Base-by-base conservation (phyloP, 345 rosid genomes). In the Punica granatum region DNA sequence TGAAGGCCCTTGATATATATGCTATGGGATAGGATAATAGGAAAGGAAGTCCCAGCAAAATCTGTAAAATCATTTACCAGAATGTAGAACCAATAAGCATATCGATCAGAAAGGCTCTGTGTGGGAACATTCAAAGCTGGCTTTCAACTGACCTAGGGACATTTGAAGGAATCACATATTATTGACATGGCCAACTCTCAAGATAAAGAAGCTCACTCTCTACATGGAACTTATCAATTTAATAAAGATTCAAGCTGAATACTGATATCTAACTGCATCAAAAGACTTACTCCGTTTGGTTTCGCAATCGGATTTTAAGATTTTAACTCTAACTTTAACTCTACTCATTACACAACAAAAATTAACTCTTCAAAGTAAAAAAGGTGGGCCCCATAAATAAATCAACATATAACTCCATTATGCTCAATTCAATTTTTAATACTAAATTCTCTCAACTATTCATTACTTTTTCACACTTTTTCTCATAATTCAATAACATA, bases 11-110 rank as follows among this genome's bases (percentile, higher is more conserved):
- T 6, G 96, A 84, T 59, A 94, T 69, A 72, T 94, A 94, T 46
- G 86, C 81, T 65, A 88, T 42, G 4, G 99, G 96, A 75, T 86
- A 48, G 43, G 91, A 64, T 32, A 82, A n/a, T 72, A 94, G 72
- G 82, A 94, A 91, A 30, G 99, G 95, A 39, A 94, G 80, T 60
- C 96, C 99, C 75, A 89, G 69, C 67, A 91, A 79, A 78, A 94
- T 89, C 99, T 94, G 96, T 84, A 79, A 72, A 83, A 73, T 69
- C 77, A 77, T 77, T 73, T 63, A 77, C 63, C 68, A 72, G 64
- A 26, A n/a, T n/a, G 34, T 10, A 53, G 77, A 78, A 68, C 48
- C 60, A 74, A 79, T 72, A 64, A 79, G 70, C 70, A 71, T 15
- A 60, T 63, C 72, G 73, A 73, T 68, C 69, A 75, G 65, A 62